Base-by-base conservation (phyloP, 441 rosid genomes). In the Erysimum pusillum region DNA sequence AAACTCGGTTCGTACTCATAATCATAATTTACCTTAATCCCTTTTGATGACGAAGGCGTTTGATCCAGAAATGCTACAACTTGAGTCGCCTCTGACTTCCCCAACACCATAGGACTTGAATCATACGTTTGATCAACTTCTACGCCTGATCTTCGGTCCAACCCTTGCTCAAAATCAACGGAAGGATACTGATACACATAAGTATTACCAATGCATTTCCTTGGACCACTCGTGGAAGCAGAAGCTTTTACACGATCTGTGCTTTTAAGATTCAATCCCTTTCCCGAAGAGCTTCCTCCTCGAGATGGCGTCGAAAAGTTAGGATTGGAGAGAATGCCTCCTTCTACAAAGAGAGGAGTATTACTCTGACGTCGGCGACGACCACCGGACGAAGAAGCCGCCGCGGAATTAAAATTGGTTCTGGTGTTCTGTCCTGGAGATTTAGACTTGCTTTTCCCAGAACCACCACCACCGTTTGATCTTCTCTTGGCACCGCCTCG, bases 11-110 rank as follows among this genome's bases (percentile, higher is more conserved):
- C 79, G 73, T 89, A 91, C 41, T 81, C 88, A 72, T 89, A 87
- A 67, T 82, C 81, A 69, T 85, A 79, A 69, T 61, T 82, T 71
- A 84, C 72, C 63, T 74, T 75, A 36, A 51, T 22, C 49, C 83
- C 76, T 65, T 83, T 59, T 18, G 82, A 78, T n/a, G 52, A 74
- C 12, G 87, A 78, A 5, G 87, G 86, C 61, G 80, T 78, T 53
- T 86, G 83, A 56, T 96, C 97, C 35, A 88, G 53, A 77, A 76
- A 96, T 32, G 91, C 95, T 77, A 87, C 81, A 67, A 91, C 82
- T 31, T 78, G 83, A 14, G 76, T 82, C 71, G 83, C 76, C 73
- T 79, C 83, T 2, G 91, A 86, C 77, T 79, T 82, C 36, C 85
- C 82, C 75, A 90, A 81, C 59, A 88, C 54, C 22, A 86, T 63